Conservation (phyloP, 352 stramenopile genomes). For the Pythium plurisporium region DNA sequence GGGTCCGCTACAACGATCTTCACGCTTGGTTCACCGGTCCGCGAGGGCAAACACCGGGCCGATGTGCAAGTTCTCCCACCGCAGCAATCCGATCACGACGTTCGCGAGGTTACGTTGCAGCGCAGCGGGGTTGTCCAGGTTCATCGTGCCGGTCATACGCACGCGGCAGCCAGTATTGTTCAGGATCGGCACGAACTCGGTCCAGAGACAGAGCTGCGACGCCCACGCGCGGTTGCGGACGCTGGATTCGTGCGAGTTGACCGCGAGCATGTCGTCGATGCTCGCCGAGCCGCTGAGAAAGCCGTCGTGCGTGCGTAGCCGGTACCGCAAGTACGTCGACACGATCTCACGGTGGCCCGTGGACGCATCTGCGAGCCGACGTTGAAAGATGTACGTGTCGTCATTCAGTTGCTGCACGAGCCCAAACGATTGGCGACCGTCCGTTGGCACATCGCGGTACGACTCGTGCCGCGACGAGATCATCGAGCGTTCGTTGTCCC, state of each 20-base stretch:
- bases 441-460: conserved; percentile 13
- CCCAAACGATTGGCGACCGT: conserved; percentile 2
- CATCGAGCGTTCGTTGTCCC: conserved; percentile 21
- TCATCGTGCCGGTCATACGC: conserved; percentile 13
- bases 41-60: conserved; percentile 20
- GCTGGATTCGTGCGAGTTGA: not conserved
- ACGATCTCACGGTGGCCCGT: conserved; percentile 10
- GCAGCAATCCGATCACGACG: conserved; percentile 20
- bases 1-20: no score
- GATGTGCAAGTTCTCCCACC: conserved; percentile 24
- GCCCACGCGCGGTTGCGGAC: conserved; percentile 5
- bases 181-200: conserved; percentile 19
- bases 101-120: conserved; percentile 17
- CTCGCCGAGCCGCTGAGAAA: conserved; percentile 18
- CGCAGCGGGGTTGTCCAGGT: conserved; percentile 5
- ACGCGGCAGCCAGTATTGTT: conserved; percentile 17
- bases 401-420: conserved; percentile 22
- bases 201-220: conserved; percentile 8
- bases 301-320: conserved; percentile 7
- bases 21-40: conserved; percentile 8
- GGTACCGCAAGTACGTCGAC: conserved; percentile 26
- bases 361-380: conserved; percentile 10
- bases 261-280: conserved; percentile 4
- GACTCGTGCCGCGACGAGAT: no score
- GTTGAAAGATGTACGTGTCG: conserved; percentile 25